These are phyloP conservation scores for Barnettozyma salicaria DNA, from an alignment of 805 yeast species.

Conservation along the genomic window DNA sequence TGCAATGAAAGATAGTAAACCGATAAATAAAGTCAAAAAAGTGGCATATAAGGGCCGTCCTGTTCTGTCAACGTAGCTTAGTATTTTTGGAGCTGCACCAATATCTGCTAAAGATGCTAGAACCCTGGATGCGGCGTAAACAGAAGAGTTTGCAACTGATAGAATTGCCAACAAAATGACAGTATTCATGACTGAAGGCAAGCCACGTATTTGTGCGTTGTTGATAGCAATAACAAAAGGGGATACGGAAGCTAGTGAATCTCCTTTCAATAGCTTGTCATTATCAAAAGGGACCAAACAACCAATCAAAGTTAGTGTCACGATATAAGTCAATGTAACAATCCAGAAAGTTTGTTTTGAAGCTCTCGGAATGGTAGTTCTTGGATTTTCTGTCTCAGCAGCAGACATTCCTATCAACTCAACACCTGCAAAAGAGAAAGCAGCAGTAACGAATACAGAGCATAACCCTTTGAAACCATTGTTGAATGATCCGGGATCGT, in stretches of 20 bases:
- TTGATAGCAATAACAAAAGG: slow-evolving; percentile 73
- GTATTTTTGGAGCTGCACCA: slow-evolving; percentile 54
- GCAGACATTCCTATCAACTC: slow-evolving; percentile 52
- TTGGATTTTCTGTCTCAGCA: slow-evolving; percentile 50
- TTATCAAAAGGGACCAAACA: slow-evolving; percentile 65
- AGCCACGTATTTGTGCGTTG: slow-evolving; percentile 56
- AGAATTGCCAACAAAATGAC: slow-evolving; percentile 61
- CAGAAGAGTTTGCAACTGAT: slow-evolving; percentile 71
- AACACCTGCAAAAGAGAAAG: slow-evolving; percentile 60
- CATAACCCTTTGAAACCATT: slow-evolving; percentile 58
- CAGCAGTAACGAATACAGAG: slow-evolving; percentile 46
- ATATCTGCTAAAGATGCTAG: slow-evolving; percentile 56
- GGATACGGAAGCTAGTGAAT: slow-evolving; percentile 59
- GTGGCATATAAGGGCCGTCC: slow-evolving; percentile 66
- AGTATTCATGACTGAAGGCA: slow-evolving; percentile 62
- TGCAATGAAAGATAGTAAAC: slow-evolving; percentile 52
- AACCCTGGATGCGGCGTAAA: slow-evolving; percentile 64
- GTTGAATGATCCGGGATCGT: slow-evolving; percentile 53
- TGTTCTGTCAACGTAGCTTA: slow-evolving; percentile 55
- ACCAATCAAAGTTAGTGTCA: slow-evolving; percentile 52
- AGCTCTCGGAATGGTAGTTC: slow-evolving; percentile 55
- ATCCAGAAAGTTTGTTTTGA: slow-evolving; percentile 45
- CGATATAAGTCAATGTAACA: slow-evolving; percentile 53
- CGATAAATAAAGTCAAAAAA: slow-evolving; percentile 44
- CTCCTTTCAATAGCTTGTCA: slow-evolving; percentile 40